Base-by-base conservation (phyloP, 2,329 filamentous ascomycete species). In the Apiospora pterosperma region DNA sequence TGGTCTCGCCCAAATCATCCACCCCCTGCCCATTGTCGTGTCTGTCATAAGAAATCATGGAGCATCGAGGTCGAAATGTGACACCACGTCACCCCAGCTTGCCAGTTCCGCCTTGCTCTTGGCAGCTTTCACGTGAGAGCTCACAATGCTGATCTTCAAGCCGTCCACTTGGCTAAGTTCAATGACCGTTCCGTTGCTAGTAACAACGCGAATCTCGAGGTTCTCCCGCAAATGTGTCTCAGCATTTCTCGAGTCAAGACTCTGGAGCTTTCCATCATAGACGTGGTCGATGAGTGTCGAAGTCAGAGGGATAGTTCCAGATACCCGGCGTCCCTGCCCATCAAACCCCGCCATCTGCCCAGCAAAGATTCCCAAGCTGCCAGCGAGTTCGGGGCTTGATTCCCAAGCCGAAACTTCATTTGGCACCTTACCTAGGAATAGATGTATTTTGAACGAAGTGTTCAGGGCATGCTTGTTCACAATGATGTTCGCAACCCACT, bases 401-500 rank as follows among this genome's bases (percentile, higher is more conserved):
- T 80, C 72, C 89, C 89, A 92, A 0, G 74, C 70, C 5, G 68
- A 67, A 1, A 79, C 70, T 42, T 87, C 78, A 3, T 71, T 68
- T 0, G 83, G 78, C 1, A 81, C 78, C 3, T 21, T 28, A 0
- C 88, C 91, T 1, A 93, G 73, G 76, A 93, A 94, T 65, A 94
- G 79, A 72, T 90, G 86, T 23, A 95, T 79, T 63, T 81, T 82
- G 71, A 90, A 92, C 0, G 89, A 86, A 1, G 83, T 85, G 12
- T 84, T 80, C 10, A 91, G 75, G 2, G 86, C 86, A 64, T 86
- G 84, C 67, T 88, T 89, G 63, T 82, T 80, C 25, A 89, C 85
- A 19, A 81, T 79, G 55, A 94, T 82, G 70, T 91, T 92, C 69
- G 86, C 87, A 28, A 88, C 82, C 86, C 91, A 95, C 70, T 94